A percentile compares a stretch with the other conserved stretches of the same genome.
phyloP scores from a whole-genome alignment of 345 rosid genomes.

The Aquilaria yunnanensis region DNA sequence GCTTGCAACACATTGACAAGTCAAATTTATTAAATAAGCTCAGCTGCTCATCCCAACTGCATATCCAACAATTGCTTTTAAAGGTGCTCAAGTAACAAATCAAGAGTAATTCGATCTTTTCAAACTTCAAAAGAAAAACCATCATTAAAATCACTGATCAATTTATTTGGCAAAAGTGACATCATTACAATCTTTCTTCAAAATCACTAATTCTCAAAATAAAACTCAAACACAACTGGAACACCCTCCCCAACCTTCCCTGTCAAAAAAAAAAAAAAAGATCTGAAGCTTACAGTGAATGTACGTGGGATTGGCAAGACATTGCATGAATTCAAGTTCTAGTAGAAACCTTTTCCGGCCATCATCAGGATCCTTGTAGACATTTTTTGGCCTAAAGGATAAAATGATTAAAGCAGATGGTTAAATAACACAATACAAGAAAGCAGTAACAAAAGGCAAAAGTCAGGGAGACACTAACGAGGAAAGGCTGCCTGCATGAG shows the following conservation, averaged over 20 bases:
- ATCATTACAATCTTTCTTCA: too few species aligned
- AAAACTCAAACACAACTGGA: too few species aligned
- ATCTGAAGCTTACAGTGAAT: slow-evolving; percentile 62
- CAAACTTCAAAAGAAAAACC: too few species aligned
- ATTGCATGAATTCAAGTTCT: slow-evolving; percentile 89
- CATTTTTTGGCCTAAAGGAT: slow-evolving; percentile 39
- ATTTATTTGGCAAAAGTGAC: too few species aligned
- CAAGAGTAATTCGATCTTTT: too few species aligned
- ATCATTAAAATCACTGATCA: too few species aligned
- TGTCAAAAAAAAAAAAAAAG: background rate
- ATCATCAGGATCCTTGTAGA: slow-evolving; percentile 85
- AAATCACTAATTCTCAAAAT: too few species aligned
- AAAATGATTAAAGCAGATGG: background rate
- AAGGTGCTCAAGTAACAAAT: too few species aligned
- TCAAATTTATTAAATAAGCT: background rate
- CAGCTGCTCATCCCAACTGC: too few species aligned
- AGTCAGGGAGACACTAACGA: slow-evolving; percentile 12
- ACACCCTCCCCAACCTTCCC: too few species aligned
- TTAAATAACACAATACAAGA: background rate
- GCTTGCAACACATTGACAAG: background rate
- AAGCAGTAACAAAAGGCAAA: background rate
- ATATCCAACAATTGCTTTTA: background rate
- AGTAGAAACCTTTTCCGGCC: slow-evolving; percentile 84
- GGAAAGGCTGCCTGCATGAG: slow-evolving; percentile 8
- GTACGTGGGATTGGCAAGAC: slow-evolving; percentile 96